Conservation (phyloP, 371 early-diverging fungal genomes). For the Rhizopus delemar region DNA sequence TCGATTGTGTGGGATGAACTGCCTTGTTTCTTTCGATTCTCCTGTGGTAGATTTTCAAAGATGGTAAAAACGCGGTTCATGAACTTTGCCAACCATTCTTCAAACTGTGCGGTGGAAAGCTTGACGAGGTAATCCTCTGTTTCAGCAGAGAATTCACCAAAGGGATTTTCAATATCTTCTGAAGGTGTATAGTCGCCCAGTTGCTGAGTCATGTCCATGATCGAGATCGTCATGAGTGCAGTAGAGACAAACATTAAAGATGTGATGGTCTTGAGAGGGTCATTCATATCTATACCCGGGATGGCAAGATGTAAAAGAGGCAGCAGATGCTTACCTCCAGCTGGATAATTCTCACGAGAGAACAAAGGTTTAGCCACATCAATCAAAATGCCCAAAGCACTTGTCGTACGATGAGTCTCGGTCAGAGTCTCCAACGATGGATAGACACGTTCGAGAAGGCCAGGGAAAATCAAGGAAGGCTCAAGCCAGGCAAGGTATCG, state of each 20-base stretch:
- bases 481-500: conserved; percentile 76
- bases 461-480: conserved; percentile 78
- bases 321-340: conserved; percentile 81
- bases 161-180: conserved; percentile 53
- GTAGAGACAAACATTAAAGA: conserved; percentile 76
- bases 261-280: conserved; percentile 75
- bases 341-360: conserved; percentile 71
- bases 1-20: conserved; percentile 36
- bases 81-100: conserved; percentile 84
- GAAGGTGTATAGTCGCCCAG: conserved; percentile 40
- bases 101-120: conserved; percentile 76
- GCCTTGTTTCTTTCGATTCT: conserved; percentile 45
- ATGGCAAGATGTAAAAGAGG: conserved; percentile 75
- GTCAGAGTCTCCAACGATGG: conserved; percentile 86
- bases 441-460: conserved; percentile 79
- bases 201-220: conserved; percentile 58
- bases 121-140: conserved; percentile 68
- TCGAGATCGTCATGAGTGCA: conserved; percentile 65
- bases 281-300: conserved; percentile 92
- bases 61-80: conserved; percentile 76
- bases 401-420: conserved; percentile 86
- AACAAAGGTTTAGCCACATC: conserved; percentile 71
- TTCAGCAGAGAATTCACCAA: conserved; percentile 33
- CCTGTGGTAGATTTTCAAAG: conserved; percentile 79
- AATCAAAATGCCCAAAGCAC: conserved; percentile 73